Percentiles rank a stretch among this genome's conserved stretches.
These are phyloP conservation scores for Boehmeria nivea DNA, from an alignment of 306 rosid species.

Conservation along the genomic window DNA sequence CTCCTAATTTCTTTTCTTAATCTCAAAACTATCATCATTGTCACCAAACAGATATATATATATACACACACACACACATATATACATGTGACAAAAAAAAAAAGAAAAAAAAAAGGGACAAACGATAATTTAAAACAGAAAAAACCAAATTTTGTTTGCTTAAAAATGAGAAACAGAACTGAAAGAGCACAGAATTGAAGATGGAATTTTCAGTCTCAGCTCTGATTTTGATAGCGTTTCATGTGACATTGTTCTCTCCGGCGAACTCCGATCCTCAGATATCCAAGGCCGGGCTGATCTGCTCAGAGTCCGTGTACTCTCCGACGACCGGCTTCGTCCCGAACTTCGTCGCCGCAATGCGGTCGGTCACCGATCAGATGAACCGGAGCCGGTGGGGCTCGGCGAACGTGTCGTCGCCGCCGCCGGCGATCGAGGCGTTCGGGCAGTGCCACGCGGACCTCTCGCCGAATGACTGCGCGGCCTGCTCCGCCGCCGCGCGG, in stretches of 20 bases:
- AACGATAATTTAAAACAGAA: too few species aligned
- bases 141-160: too few species aligned
- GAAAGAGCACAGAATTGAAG: neutral
- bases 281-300: constrained; percentile 18
- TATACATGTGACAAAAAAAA: too few species aligned
- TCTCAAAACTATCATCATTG: too few species aligned
- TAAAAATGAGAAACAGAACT: too few species aligned
- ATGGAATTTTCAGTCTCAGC: constrained; percentile 19
- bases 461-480: constrained; percentile 18
- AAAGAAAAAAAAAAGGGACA: too few species aligned
- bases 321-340: neutral
- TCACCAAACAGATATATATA: too few species aligned
- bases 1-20: too few species aligned
- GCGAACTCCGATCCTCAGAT: neutral
- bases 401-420: neutral
- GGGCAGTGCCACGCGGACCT: constrained; percentile 41
- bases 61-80: too few species aligned
- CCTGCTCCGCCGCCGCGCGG: constrained; percentile 30
- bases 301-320: constrained; percentile 19
- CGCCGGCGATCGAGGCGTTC: constrained; percentile 28
- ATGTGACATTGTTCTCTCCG: neutral
- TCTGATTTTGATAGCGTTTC: constrained; percentile 2
- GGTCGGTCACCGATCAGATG: constrained; percentile 20
- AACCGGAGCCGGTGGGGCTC: constrained; percentile 23
- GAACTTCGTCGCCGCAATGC: constrained; percentile 24